Conservation (phyloP, 2,329 filamentous ascomycete species). For the Colletotrichum tofieldiae region DNA sequence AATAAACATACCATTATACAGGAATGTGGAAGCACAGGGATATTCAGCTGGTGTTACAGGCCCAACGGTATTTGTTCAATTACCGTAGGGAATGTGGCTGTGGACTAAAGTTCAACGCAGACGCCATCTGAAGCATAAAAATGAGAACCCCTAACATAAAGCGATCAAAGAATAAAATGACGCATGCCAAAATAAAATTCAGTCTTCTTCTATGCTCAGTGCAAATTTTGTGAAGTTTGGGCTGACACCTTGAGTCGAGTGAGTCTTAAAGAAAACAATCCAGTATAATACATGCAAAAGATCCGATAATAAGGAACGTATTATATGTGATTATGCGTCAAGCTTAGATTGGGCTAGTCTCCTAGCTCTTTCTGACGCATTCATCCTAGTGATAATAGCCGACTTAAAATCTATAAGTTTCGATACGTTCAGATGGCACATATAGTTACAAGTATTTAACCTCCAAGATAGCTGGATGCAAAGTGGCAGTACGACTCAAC, state of each 20-base stretch:
- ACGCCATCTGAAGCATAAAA: not conserved
- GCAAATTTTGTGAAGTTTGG: not conserved
- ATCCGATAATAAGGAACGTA: not conserved
- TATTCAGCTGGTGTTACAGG: not conserved
- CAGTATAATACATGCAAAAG: not conserved
- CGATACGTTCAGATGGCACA: no score
- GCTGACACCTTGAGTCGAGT: not conserved
- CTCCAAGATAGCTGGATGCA: no score
- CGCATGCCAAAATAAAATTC: not conserved
- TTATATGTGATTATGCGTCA: not conserved
- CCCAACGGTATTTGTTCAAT: not conserved
- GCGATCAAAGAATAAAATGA: not conserved
- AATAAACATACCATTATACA: no score
- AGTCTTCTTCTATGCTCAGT: not conserved
- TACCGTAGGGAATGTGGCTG: conserved; percentile 2
- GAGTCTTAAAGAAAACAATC: no score
- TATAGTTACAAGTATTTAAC: no score
- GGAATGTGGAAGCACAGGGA: not conserved
- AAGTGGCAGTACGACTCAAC: no score
- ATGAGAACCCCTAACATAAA: not conserved
- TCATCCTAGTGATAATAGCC: no score
- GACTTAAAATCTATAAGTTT: no score
- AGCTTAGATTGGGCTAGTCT: no score
- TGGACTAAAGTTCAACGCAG: not conserved
- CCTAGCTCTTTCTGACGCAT: no score